Evolutionary conservation across 257 asterid species (phyloP).

Genomic region (Fraxinus pennsylvanica): DNA sequence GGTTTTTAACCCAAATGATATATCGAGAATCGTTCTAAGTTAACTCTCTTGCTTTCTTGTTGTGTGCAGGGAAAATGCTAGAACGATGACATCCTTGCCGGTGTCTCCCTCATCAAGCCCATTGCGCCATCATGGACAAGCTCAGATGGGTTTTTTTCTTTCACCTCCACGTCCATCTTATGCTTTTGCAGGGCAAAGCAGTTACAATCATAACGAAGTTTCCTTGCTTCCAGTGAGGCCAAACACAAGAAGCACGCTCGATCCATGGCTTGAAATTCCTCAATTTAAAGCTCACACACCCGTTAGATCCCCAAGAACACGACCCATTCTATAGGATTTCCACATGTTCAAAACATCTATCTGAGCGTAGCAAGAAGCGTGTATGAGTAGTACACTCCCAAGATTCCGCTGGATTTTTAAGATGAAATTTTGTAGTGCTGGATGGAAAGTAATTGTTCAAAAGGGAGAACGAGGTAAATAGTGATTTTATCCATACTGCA

Average conservation of each 20-base stretch:
- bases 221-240: conserved; percentile 48
- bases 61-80: conserved; percentile 57
- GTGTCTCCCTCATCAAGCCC: conserved; percentile 94
- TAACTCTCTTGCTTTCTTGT: not conserved
- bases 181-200: conserved; percentile 50
- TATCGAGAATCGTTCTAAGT: too few relatives aligned
- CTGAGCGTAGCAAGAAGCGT: not conserved
- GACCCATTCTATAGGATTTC: conserved; percentile 50
- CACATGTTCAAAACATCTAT: conserved; percentile 2
- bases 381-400: not conserved
- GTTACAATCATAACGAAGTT: conserved; percentile 43
- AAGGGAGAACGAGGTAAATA: conserved; percentile 10
- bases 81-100: conserved; percentile 74
- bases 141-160: conserved; percentile 55
- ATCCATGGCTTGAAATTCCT: conserved; percentile 62
- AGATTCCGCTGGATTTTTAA: not conserved
- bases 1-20: too few relatives aligned
- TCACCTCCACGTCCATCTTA: conserved; percentile 86
- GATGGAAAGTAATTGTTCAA: conserved; percentile 6
- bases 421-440: not conserved
- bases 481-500: conserved; percentile 6
- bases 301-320: conserved; percentile 49
- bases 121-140: conserved; percentile 56
- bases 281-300: conserved; percentile 55
- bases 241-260: conserved; percentile 53